phyloP scores from a whole-genome alignment of 768 basidiomycete species.

The Hirschioporus abietinus region DNA sequence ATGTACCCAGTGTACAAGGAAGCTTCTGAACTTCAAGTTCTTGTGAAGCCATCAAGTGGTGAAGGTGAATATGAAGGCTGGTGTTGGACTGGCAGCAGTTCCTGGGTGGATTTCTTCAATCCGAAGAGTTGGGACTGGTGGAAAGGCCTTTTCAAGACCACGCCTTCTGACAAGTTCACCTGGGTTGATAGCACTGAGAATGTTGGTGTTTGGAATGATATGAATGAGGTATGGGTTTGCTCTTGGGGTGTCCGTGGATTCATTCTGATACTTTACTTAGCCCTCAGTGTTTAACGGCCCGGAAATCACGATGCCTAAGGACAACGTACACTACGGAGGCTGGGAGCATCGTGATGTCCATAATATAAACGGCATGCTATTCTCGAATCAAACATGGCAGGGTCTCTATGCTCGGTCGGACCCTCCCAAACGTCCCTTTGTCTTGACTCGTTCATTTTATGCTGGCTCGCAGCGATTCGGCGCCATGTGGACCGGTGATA shows the following conservation, averaged over 20 bases:
- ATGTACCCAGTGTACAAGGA: conserved; percentile 81
- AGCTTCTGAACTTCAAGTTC: conserved; percentile 74
- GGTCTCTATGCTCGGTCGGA: conserved; percentile 73
- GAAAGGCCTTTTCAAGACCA: conserved; percentile 73
- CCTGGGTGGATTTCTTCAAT: conserved; percentile 98
- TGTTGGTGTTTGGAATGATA: conserved; percentile 97
- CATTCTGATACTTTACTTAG: conserved; percentile 31
- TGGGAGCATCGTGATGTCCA: conserved; percentile 99
- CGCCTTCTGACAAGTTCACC: conserved; percentile 53
- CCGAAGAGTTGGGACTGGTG: conserved; percentile 88
- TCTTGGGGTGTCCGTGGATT: neutral
- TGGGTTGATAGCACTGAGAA: conserved; percentile 79
- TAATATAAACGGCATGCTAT: conserved; percentile 96
- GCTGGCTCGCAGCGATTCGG: conserved; percentile 94
- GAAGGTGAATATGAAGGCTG: conserved; percentile 91
- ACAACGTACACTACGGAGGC: conserved; percentile 80
- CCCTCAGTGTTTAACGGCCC: conserved; percentile 99
- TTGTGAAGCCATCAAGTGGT: conserved; percentile 78
- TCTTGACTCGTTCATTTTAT: conserved; percentile 91
- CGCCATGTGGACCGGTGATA: conserved; percentile 99
- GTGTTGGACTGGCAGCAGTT: conserved; percentile 97
- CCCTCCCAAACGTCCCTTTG: conserved; percentile 83
- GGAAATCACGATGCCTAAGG: conserved; percentile 81
- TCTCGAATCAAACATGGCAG: conserved; percentile 76
- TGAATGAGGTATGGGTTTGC: conserved; percentile 78